Evolutionary conservation across 2,329 filamentous ascomycete species (phyloP).

Genomic region (Arthrinium phaeospermum): DNA sequence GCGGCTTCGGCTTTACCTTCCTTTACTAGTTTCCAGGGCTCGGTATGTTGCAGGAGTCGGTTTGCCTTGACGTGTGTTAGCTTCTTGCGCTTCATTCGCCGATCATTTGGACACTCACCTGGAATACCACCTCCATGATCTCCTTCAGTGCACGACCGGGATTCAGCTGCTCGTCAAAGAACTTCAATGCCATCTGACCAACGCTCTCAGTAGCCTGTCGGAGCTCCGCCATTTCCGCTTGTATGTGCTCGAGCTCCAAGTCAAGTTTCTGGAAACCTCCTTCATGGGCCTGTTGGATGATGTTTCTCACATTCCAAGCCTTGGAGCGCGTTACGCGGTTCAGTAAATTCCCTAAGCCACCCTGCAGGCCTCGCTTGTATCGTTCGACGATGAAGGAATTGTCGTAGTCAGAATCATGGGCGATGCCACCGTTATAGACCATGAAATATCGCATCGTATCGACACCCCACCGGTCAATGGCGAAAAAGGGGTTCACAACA

Average conservation of each 20-base stretch:
- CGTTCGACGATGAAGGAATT: conserved; percentile 76
- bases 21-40: conserved; percentile 70
- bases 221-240: not conserved
- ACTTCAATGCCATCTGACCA: not conserved
- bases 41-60: conserved; percentile 65
- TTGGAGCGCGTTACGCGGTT: conserved; percentile 72
- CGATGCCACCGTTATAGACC: conserved; percentile 77
- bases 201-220: not conserved
- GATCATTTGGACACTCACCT: conserved; percentile 49
- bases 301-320: conserved; percentile 69
- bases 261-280: not conserved
- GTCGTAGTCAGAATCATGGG: conserved; percentile 81
- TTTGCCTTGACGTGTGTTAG: conserved; percentile 61
- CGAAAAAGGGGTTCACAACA: conserved; percentile 92
- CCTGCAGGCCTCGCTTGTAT: conserved; percentile 81
- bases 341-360: conserved; percentile 80
- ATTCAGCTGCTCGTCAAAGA: conserved; percentile 57
- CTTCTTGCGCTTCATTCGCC: not conserved
- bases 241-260: not conserved
- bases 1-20: conserved; percentile 45
- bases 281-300: conserved; percentile 50
- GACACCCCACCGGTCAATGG: conserved; percentile 84
- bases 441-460: conserved; percentile 92
- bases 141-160: conserved; percentile 68
- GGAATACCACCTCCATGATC: conserved; percentile 66